Conservation (phyloP, 495 filamentous ascomycete genomes). For the Tuber indicum region DNA sequence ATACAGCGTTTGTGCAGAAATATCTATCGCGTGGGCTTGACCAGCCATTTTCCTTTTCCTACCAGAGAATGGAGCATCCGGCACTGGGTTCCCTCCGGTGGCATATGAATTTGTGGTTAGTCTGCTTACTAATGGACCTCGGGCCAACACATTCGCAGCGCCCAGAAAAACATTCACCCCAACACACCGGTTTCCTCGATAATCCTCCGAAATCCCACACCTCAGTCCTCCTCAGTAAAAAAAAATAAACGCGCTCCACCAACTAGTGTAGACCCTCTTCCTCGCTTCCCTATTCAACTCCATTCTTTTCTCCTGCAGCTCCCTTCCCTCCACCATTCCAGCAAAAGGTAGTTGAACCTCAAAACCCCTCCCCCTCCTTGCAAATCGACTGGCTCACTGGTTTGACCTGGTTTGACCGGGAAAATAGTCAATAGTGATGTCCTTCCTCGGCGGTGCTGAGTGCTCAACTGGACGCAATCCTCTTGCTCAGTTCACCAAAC, state of each 20-base stretch:
- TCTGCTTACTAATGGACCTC: conserved; percentile 37
- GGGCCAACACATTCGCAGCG: conserved; percentile 26
- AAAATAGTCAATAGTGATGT: conserved; percentile 53
- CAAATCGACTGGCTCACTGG: neutral
- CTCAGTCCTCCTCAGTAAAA: neutral
- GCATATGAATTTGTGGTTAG: neutral
- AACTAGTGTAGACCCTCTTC: neutral
- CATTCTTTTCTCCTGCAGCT: conserved; percentile 7
- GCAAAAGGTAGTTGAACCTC: conserved; percentile 4
- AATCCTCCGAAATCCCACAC: conserved; percentile 5
- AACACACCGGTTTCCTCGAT: conserved; percentile 29
- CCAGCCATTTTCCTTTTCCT: neutral
- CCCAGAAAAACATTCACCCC: conserved; percentile 35
- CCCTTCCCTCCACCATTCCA: neutral
- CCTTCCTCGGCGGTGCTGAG: conserved; percentile 89
- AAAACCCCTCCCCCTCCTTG: neutral
- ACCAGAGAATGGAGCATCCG: neutral
- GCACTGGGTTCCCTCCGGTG: neutral
- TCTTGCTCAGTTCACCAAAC: conserved; percentile 91
- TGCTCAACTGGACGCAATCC: conserved; percentile 96
- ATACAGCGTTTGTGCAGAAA: neutral
- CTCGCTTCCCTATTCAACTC: neutral
- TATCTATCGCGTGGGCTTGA: neutral
- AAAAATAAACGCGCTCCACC: neutral
- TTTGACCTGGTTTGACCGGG: conserved; percentile 3